phyloP scores from a whole-genome alignment of 2,329 filamentous ascomycete genomes.

The Herpomyces periplanetae region DNA sequence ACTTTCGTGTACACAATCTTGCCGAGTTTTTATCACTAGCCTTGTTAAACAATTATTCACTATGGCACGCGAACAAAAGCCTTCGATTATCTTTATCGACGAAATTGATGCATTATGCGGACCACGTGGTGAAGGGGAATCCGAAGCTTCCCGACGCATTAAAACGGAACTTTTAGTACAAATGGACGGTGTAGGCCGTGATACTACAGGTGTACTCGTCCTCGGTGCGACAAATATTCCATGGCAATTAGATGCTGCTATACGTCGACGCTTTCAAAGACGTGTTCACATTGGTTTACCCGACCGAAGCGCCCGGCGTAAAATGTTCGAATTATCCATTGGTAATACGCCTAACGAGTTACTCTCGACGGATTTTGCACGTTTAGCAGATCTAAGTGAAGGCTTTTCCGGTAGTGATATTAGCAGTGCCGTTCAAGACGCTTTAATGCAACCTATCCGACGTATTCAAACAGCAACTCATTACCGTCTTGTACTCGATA shows the following conservation, averaged over 20 bases:
- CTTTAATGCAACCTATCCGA: slow-evolving; percentile 79
- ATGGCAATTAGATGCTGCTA: slow-evolving; percentile 88
- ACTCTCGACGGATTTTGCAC: slow-evolving; percentile 31
- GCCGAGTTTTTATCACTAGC: slow-evolving; percentile 10
- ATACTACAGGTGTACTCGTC: slow-evolving; percentile 69
- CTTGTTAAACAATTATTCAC: slow-evolving; percentile 86
- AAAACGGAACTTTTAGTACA: slow-evolving; percentile 94
- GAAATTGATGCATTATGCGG: slow-evolving; percentile 90
- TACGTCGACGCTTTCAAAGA: slow-evolving; percentile 74
- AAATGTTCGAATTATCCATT: slow-evolving; percentile 84
- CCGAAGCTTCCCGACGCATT: slow-evolving; percentile 79
- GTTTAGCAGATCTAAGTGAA: slow-evolving; percentile 41
- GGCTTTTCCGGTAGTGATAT: slow-evolving; percentile 94
- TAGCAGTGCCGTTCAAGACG: slow-evolving; percentile 69
- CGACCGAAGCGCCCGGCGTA: slow-evolving; percentile 47
- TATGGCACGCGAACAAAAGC: slow-evolving; percentile 91
- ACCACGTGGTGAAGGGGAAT: slow-evolving; percentile 69
- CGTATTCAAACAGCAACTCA: slow-evolving; percentile 93
- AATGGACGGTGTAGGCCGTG: slow-evolving; percentile 94
- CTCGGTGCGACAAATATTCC: slow-evolving; percentile 91
- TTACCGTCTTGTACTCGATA: slow-evolving; percentile 12
- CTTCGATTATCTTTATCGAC: slow-evolving; percentile 93
- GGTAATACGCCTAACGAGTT: slow-evolving; percentile 65
- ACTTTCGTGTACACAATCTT: slow-evolving; percentile 5
- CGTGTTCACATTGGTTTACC: slow-evolving; percentile 81